Percentiles rank a stretch among this genome's conserved stretches.
Conservation (phyloP, 768 basidiomycete species). For the Krasilnikovozyma curviuscula region DNA sequence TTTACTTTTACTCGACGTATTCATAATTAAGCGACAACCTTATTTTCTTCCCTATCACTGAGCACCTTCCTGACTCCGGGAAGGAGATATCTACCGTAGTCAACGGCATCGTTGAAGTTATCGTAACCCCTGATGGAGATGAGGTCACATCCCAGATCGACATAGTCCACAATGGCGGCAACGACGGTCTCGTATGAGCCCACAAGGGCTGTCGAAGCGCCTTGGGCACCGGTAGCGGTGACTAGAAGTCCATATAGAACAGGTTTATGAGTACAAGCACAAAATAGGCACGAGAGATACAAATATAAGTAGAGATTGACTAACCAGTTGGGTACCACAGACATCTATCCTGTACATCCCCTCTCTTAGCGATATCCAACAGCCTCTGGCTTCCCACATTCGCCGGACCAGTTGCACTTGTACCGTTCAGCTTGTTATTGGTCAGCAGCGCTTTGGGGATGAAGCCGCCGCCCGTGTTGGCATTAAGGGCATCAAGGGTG, state of each 20-base stretch:
- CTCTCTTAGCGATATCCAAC: slow-evolving; percentile 16
- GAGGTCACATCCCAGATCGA: slow-evolving; percentile 15
- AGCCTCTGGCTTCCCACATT: slow-evolving; percentile 18
- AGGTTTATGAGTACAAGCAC: no score
- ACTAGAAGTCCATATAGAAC: no score
- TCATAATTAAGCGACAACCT: no score
- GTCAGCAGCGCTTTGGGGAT: no score
- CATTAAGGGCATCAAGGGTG: slow-evolving; percentile 13
- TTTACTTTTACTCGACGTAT: no score
- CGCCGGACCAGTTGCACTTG: slow-evolving; percentile 5
- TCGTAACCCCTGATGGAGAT: slow-evolving; percentile 19
- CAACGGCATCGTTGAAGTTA: slow-evolving; percentile 18
- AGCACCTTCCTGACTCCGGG: slow-evolving; percentile 14
- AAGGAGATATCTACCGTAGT: slow-evolving; percentile 19
- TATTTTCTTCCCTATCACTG: slow-evolving; percentile 7
- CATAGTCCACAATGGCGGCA: slow-evolving; percentile 18
- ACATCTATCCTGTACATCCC: slow-evolving; percentile 18
- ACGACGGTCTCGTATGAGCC: slow-evolving; percentile 16
- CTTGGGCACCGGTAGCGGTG: neutral
- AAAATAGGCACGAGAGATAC: no score
- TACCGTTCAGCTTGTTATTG: no score
- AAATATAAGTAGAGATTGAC: no score
- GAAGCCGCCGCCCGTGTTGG: no score
- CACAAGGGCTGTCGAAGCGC: slow-evolving; percentile 14
- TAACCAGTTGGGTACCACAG: slow-evolving; percentile 19